phyloP scores from a whole-genome alignment of 306 rosid genomes.

The Citrullus colocynthis region DNA sequence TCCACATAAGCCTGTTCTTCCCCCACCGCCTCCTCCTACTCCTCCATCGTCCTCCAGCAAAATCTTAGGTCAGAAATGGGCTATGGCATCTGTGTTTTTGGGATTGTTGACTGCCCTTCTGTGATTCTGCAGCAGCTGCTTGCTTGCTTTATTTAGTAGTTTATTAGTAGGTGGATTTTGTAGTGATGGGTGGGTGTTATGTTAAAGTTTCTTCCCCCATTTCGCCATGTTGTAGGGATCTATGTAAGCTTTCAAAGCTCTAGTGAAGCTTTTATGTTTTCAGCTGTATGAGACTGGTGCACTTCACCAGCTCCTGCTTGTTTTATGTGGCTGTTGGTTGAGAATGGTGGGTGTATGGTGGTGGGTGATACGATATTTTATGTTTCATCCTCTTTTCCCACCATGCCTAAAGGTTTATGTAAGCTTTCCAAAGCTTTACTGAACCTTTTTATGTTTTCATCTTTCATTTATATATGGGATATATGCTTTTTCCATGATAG shows the following conservation, averaged over 20 bases:
- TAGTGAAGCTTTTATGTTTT: not conserved
- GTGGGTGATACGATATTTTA: not conserved
- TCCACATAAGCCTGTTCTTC: not conserved
- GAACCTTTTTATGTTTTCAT: not conserved
- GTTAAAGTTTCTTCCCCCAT: not conserved
- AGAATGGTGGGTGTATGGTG: not conserved
- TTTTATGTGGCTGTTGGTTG: not conserved
- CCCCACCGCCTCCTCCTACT: not conserved
- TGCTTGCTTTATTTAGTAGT: not conserved
- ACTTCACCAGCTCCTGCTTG: not conserved
- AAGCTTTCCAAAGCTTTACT: not conserved
- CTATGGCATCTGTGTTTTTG: not conserved
- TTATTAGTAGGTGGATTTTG: not conserved
- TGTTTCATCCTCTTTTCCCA: not conserved
- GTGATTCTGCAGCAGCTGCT: not conserved
- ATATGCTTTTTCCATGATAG: not conserved
- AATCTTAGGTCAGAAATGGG: not conserved
- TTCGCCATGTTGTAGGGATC: not conserved
- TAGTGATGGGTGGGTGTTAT: not conserved
- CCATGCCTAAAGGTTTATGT: not conserved
- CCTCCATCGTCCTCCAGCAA: not conserved
- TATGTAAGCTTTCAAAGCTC: not conserved
- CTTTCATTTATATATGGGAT: not conserved
- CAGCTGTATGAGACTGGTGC: not conserved
- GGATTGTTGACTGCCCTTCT: not conserved